Base-by-base conservation (phyloP, 208 protist species). In the Acanthamoeba quina region DNA sequence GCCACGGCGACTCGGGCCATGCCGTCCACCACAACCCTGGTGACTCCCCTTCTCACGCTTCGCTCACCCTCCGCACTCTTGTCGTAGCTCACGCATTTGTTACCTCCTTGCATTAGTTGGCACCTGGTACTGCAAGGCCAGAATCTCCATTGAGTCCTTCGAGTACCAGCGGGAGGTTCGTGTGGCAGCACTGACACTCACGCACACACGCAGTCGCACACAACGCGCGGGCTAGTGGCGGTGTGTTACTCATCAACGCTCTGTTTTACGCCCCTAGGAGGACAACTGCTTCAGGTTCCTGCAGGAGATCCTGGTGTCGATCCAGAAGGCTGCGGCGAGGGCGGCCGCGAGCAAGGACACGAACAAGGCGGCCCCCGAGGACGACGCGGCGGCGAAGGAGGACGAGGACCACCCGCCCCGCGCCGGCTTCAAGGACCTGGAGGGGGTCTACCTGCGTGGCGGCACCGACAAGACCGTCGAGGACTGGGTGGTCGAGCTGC, bases 71-170 rank as follows among this genome's bases (percentile, higher is more conserved):
- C n/a, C n/a, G n/a, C n/a, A 9, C 41, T 4, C 54, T 24, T 24
- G 17, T 24, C 54, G 11, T 60, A 4, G 54, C 31, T 68, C 26
- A 26, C 31, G 1, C 6, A n/a, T n/a, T n/a, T n/a, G n/a, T n/a
- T 29, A 1, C 66, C 0, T 11, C 31, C 2, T 41, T 7, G 26
- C 29, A 74, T 47, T 26, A 88, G 56, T 89, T 26, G 82, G 82
- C 29, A 89, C 54, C 11, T 89, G 82, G 82, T 89, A 89, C 56
- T 89, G 82, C 52, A 89, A 89, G 82, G 82, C 82, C 82, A 58
- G 82, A 19, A 66, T 66, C 31, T 41, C 82, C 6, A 66, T 89
- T 2, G 82, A 89, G 56, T 31, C 54, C 15, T 89, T 66, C 52
- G 82, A 89, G 54, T 49, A 89, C 56, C 82, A 66, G 10, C 47